Percentiles rank a stretch among this genome's conserved stretches.
Evolutionary conservation across 2,329 filamentous ascomycete genomes (phyloP).

Genomic region (Coniella vitis): DNA sequence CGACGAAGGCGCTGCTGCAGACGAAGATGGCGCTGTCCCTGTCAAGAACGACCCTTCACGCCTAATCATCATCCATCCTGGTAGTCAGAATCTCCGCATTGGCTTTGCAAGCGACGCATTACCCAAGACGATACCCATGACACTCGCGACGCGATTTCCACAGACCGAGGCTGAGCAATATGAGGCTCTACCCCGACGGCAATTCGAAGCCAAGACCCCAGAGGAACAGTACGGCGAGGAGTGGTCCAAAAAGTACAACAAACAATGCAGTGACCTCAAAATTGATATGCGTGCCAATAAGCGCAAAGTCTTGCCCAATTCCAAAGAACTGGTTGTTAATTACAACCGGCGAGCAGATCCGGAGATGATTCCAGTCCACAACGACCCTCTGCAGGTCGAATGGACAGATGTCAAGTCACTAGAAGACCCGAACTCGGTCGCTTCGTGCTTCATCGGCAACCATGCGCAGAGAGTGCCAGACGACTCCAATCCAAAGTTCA

Average conservation of each 20-base stretch:
- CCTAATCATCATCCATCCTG: slow-evolving; percentile 89
- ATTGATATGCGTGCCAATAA: slow-evolving; percentile 88
- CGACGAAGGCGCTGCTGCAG: slow-evolving; percentile 40
- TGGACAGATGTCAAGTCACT: slow-evolving; percentile 78
- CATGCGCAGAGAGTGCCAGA: slow-evolving; percentile 84
- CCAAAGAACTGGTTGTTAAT: slow-evolving; percentile 89
- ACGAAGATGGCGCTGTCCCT: slow-evolving; percentile 34
- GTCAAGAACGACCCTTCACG: slow-evolving; percentile 69
- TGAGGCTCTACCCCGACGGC: slow-evolving; percentile 68
- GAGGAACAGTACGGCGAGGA: slow-evolving; percentile 89
- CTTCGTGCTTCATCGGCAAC: slow-evolving; percentile 69
- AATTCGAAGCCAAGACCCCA: slow-evolving; percentile 51
- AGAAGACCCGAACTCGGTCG: slow-evolving; percentile 55
- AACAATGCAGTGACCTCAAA: slow-evolving; percentile 82
- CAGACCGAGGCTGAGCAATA: slow-evolving; percentile 79
- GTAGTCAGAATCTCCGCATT: slow-evolving; percentile 90
- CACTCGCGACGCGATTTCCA: slow-evolving; percentile 71
- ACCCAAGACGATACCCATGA: slow-evolving; percentile 90
- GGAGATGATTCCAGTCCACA: slow-evolving; percentile 87
- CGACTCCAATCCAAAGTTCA: slow-evolving; percentile 80
- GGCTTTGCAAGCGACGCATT: slow-evolving; percentile 93
- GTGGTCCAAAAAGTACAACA: slow-evolving; percentile 65
- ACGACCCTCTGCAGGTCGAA: slow-evolving; percentile 86
- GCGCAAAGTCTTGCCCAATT: slow-evolving; percentile 92
- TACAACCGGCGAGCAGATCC: slow-evolving; percentile 81